Base-by-base conservation (phyloP, 208 protist species). In the Trichomonas tenax region DNA sequence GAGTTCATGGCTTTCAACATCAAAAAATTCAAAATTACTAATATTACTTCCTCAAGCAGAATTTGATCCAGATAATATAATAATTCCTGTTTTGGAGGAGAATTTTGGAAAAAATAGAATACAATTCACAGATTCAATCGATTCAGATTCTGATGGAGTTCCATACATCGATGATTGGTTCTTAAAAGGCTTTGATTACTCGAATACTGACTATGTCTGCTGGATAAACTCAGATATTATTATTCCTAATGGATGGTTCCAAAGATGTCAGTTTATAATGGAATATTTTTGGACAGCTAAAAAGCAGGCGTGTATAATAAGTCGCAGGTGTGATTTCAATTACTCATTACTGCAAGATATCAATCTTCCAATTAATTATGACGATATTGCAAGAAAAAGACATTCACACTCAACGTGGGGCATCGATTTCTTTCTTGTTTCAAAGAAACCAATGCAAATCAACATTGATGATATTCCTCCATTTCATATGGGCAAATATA, bases 381-480 rank as follows among this genome's bases (percentile, higher is more conserved):
- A 89, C 38, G 9, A 41, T 8, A 89, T 89, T 89, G 82, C 82
- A 46, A n/a, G 4, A 46, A 8, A 44, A 9, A 44, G 82, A 89
- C 17, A 44, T 31, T 21, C 38, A n/a, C 82, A 89, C 46, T 89
- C 82, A 31, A 89, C 82, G 31, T 89, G 82, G 82, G 82, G 82
- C 31, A 89, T 89, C 46, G 82, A 89, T 46, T 89, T 89, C 38
- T 89, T 89, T 31, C 38, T 89, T 9, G 26, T 89, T 48, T 41
- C 82, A 46, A 89, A 89, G 40, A 40, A 89, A 48, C 82, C 82
- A 89, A 89, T 46, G 40, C 82, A 89, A 89, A 46, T 89, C 0
- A 89, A 89, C 38, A 44, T 89, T 46, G 82, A 89, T 46, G 82
- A 89, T 44, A 89, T 89, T 46, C 82, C 82, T 89, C 82, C 82